Conservation (phyloP, 106 monocot genomes). For the Alisma plantagoaquatica region DNA sequence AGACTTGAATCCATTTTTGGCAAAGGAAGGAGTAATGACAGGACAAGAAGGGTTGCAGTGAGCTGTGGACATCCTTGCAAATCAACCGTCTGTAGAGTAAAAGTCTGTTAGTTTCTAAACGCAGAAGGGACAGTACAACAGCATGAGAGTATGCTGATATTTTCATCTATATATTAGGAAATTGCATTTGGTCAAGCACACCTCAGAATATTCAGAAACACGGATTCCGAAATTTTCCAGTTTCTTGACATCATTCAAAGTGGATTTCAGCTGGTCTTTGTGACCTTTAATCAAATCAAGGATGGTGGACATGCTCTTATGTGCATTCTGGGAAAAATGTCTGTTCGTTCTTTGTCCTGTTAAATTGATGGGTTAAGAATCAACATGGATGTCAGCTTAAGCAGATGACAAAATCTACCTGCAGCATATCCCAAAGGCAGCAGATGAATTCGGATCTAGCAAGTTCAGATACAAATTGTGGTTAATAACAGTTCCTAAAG, state of each 20-base stretch:
- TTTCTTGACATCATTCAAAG: slow-evolving; percentile 8
- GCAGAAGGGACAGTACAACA: too few species aligned
- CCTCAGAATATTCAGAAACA: slow-evolving; percentile 63
- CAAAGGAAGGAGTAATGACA: slow-evolving; percentile 36
- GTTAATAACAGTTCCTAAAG: too few species aligned
- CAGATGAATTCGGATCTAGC: slow-evolving; percentile 48
- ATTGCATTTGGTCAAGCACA: too few species aligned
- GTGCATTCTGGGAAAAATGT: slow-evolving; percentile 28
- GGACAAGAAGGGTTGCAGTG: slow-evolving; percentile 28
- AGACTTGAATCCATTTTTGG: slow-evolving; percentile 17
- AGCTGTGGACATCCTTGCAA: slow-evolving; percentile 53
- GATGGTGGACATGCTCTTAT: slow-evolving; percentile 25
- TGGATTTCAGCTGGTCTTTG: slow-evolving; percentile 13
- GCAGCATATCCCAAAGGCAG: slow-evolving; percentile 66
- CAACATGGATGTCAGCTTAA: too few species aligned
- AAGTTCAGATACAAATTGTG: too few species aligned
- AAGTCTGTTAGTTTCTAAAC: too few species aligned
- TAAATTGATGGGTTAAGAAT: too few species aligned
- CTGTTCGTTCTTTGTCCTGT: slow-evolving; percentile 32
- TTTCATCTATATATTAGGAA: too few species aligned
- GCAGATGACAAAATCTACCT: slow-evolving; percentile 41
- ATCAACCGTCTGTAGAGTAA: slow-evolving; percentile 58
- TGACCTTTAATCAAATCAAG: slow-evolving; percentile 25
- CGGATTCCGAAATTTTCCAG: slow-evolving; percentile 37
- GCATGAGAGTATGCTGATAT: too few species aligned